Evolutionary conservation across 2,329 filamentous ascomycete genomes (phyloP).

Genomic region (Colletotrichum falcatum): DNA sequence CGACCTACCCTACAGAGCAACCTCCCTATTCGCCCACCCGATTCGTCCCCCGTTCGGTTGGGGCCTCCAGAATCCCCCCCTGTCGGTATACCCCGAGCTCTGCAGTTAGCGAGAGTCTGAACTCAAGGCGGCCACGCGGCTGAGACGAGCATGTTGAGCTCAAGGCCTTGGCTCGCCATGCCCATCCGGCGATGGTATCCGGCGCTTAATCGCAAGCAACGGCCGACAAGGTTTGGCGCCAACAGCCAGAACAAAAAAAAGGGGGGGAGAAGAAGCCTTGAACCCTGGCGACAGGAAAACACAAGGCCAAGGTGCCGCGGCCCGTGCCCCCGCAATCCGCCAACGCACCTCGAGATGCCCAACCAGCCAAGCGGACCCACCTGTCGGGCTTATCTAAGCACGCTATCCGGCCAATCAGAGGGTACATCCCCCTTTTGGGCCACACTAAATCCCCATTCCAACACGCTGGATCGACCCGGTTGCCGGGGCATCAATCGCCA

Average conservation of each 20-base stretch:
- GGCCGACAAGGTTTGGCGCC: not conserved
- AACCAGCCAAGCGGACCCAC: too few relatives aligned
- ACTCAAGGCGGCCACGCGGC: not conserved
- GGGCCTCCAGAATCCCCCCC: not conserved
- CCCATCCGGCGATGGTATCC: not conserved
- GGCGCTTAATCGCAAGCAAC: not conserved
- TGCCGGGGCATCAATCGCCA: conserved; percentile 44
- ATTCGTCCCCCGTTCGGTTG: not conserved
- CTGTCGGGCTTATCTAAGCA: conserved; percentile 19
- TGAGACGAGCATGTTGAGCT: not conserved
- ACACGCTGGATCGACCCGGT: conserved; percentile 38
- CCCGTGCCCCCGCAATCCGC: conserved; percentile 27
- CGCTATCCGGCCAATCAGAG: conserved; percentile 6
- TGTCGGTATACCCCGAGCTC: not conserved
- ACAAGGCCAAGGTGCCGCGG: conserved; percentile 23
- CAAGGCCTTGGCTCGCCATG: not conserved
- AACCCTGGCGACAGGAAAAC: conserved; percentile 6
- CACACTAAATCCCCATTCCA: conserved; percentile 36
- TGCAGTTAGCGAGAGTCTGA: not conserved
- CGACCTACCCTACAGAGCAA: conserved; percentile 1
- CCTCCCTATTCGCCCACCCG: too few relatives aligned
- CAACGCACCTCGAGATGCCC: conserved; percentile 12
- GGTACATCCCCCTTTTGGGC: not conserved
- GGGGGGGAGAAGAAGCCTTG: not conserved
- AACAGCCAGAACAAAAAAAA: not conserved